Conservation (phyloP, 768 basidiomycete genomes). For the Mycena galericulata region DNA sequence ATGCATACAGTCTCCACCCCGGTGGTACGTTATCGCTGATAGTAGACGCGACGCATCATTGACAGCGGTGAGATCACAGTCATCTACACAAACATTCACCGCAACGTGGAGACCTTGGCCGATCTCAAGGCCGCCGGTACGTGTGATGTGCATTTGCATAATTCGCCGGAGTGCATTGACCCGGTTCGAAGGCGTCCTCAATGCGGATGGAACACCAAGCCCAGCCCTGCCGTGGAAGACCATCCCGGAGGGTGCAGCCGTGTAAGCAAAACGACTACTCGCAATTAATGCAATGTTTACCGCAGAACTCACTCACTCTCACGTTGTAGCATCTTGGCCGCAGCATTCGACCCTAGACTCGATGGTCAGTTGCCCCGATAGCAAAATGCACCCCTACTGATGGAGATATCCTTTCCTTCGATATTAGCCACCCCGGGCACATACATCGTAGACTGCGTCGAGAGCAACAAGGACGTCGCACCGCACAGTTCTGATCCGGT, state of each 20-base stretch:
- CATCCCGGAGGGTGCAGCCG: constrained; percentile 13
- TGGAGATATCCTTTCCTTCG: too few species aligned
- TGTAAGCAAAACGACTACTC: constrained; percentile 4
- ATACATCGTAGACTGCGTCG: not conserved
- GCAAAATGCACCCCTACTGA: not conserved
- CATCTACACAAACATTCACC: not conserved
- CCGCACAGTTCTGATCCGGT: constrained; percentile 9
- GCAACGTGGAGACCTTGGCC: not conserved
- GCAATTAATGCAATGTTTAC: not conserved
- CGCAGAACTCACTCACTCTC: not conserved
- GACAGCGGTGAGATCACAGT: not conserved
- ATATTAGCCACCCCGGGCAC: constrained; percentile 13
- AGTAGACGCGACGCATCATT: not conserved
- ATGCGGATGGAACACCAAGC: not conserved
- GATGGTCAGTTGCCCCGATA: not conserved
- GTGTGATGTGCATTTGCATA: not conserved
- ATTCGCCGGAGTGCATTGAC: not conserved
- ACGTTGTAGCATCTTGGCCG: not conserved
- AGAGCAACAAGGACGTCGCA: not conserved
- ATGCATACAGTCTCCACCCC: constrained; percentile 3
- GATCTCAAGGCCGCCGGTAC: not conserved
- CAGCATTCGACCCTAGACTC: constrained; percentile 13
- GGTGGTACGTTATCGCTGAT: not conserved
- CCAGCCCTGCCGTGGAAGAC: constrained; percentile 10
- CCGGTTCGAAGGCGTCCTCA: not conserved